Evolutionary conservation across 2,329 filamentous ascomycete species (phyloP), one percentile per base, ranked within the genome.

Genomic region (Fusarium annulatum): DNA sequence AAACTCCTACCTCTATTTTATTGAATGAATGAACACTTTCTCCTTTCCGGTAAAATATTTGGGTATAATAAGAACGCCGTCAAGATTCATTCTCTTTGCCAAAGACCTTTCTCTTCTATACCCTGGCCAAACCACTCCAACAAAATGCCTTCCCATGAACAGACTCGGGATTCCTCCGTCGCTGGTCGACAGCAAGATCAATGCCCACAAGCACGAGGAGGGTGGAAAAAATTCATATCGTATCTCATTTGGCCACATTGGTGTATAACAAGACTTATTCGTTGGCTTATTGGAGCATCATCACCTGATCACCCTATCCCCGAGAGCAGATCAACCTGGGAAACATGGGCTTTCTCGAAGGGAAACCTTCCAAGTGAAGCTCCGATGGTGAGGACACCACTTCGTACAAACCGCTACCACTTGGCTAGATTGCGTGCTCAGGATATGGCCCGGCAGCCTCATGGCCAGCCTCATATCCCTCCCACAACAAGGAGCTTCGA

Each of bases 171-270:
- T 33, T 36, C 52, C 10, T 21, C 34, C 16, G 59, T 34, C 36
- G 33, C 59, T 33, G 34, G 34, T 36, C 53, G 59, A 64, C 56
- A 16, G 38, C 55, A 38, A 28, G 9, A 18, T 15, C 18, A n/a
- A 23, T 71, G 52, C 11, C 67, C 71, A 16, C 36, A n/a, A 14
- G 34, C 56, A 18, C 68, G 36, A 34, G 71, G 52, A 16, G 18
- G 8, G 18, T 39, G 33, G 23, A 45, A 48, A 71, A 28, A 64
- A 30, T 39, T 65, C 23, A 39, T 46, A 26, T 30, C 30, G 19
- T 42, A 19, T 56, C 23, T 52, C 38, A 18, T 51, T 23, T 43
- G 9, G 14, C 11, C 46, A 52, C 45, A 9, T 6, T 48, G 30
- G 11, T 46, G 23, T 48, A 48, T 38, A n/a, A 33, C 19, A 23